Conservation (phyloP, 768 basidiomycete species). For the Postia placenta region DNA sequence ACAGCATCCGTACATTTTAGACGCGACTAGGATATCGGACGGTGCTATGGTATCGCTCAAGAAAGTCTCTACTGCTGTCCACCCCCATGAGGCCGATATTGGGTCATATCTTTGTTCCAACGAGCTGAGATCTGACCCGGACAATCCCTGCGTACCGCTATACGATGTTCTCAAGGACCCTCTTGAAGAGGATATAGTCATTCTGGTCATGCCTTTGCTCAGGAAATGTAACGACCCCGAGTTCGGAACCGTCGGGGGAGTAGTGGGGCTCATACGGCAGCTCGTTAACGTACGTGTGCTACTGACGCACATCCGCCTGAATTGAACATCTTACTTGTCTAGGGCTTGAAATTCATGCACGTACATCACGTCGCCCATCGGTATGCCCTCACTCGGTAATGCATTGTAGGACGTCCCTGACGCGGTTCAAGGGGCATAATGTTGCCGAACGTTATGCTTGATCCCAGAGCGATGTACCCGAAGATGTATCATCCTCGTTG, state of each 20-base stretch:
- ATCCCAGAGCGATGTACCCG: conserved; percentile 13
- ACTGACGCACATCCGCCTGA: conserved; percentile 13
- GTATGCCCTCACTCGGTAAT: conserved; percentile 14
- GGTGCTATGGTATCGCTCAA: conserved; percentile 12
- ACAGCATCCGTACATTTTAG: conserved; percentile 5
- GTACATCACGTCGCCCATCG: conserved; percentile 28
- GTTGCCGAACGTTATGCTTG: conserved; percentile 12
- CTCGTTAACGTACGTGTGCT: conserved; percentile 23
- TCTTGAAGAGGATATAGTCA: neutral
- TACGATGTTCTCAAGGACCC: conserved; percentile 17
- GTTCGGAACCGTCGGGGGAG: conserved; percentile 31
- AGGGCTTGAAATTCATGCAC: conserved; percentile 34
- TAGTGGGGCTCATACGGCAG: conserved; percentile 25
- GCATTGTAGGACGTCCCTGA: neutral
- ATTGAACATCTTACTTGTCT: too few species aligned
- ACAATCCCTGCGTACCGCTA: conserved; percentile 22
- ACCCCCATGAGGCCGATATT: conserved; percentile 23
- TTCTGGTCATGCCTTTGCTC: conserved; percentile 30
- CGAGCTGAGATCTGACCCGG: conserved; percentile 14
- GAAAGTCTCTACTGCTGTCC: conserved; percentile 2
- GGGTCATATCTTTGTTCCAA: conserved; percentile 16
- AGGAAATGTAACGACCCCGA: conserved; percentile 21
- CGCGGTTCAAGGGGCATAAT: conserved; percentile 9
- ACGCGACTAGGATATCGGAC: conserved; percentile 16
- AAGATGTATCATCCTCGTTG: conserved; percentile 11